Base-by-base conservation (phyloP, 2,329 filamentous ascomycete genomes). In the Verticillium nubilum region DNA sequence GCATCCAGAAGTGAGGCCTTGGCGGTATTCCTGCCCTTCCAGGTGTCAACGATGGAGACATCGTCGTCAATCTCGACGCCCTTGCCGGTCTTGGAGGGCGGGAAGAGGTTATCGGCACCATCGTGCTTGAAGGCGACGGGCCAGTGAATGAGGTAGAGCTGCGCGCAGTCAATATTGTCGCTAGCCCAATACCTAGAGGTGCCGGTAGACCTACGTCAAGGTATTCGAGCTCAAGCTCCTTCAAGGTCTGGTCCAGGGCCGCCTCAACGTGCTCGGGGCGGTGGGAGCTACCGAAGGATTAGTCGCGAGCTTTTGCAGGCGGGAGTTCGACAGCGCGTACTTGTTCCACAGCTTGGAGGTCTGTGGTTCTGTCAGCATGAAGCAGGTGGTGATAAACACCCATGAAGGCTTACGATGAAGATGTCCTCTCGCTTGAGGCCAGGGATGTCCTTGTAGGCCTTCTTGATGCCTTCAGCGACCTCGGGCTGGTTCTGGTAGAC, bases 331-430 rank as follows among this genome's bases (percentile, higher is more conserved):
- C 1, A 23, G 42, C n/a, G 19, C 58, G 53, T 67, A 70, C 66
- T 87, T 87, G 66, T 80, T 80, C 78, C 78, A 80, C 29, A 90
- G 80, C 79, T 91, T 91, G 65, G 86, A 88, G 59, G 87, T 90
- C 58, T 59, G 23, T 2, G 28, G 10, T 27, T 17, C 2, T 19
- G 54, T 56, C 19, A 53, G 10, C n/a, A 23, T 5, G 12, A 2
- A 19, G 12, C 3, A 5, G 31, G 29, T 5, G n/a, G 12, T 15
- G 2, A 17, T 5, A 4, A n/a, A 17, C 15, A 17, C 6, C 2
- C 15, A 17, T n/a, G n/a, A n/a, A 15, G 15, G 56, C 58, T 50
- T 26, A 59, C 58, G 66, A 86, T 76, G 75, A 83, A 86, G 69
- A 86, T 80, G 65, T 85, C 78, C 64, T 78, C 75, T 15, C 82